These are phyloP conservation scores for Aspergillus olivimuriae DNA, from an alignment of 495 filamentous ascomycete genomes.

Conservation along the genomic window DNA sequence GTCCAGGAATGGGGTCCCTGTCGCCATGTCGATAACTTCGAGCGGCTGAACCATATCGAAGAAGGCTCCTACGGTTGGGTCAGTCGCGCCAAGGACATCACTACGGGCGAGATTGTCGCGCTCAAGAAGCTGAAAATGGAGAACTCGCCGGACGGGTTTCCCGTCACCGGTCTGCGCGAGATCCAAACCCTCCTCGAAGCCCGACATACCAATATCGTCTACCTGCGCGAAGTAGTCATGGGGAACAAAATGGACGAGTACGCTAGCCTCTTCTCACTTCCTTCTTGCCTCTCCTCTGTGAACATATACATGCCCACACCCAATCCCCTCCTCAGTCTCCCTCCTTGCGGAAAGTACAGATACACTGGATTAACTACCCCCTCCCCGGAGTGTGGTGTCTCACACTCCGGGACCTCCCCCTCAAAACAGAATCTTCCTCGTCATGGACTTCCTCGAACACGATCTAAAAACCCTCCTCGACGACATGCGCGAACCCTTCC, in stretches of 20 bases:
- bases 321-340: background rate
- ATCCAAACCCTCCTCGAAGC: conserved; percentile 65
- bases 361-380: conserved; percentile 16
- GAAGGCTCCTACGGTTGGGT: conserved; percentile 96
- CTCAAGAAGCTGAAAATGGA: conserved; percentile 95
- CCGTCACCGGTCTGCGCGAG: conserved; percentile 87
- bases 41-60: conserved; percentile 92
- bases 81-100: conserved; percentile 71
- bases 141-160: conserved; percentile 74
- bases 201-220: conserved; percentile 70
- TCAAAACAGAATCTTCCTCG: conserved; percentile 70
- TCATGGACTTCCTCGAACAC: conserved; percentile 98
- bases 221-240: conserved; percentile 79
- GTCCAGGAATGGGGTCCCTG: conserved; percentile 63
- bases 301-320: background rate
- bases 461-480: conserved; percentile 92
- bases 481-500: conserved; percentile 90
- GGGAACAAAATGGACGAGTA: conserved; percentile 74
- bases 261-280: conserved; percentile 18
- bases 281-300: background rate
- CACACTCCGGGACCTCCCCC: background rate
- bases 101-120: conserved; percentile 82
- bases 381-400: conserved; percentile 2
- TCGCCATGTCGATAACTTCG: conserved; percentile 81
- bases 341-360: conserved; percentile 23